Base-by-base conservation (phyloP, 495 filamentous ascomycete genomes). In the Aspergillus avenaceus region DNA sequence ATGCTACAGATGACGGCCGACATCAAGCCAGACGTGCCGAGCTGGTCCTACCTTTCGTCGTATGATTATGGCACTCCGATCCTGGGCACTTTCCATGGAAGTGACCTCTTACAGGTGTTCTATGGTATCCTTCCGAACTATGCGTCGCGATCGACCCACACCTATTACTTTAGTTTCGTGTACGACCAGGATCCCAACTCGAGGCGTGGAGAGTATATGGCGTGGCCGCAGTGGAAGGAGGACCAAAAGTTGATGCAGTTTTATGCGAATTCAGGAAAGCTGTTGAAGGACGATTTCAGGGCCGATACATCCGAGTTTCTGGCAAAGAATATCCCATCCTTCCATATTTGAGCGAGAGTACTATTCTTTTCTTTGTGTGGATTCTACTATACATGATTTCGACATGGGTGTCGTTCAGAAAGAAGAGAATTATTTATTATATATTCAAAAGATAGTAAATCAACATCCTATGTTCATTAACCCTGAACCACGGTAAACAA, bases 51-150 rank as follows among this genome's bases (percentile, higher is more conserved):
- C 64, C 74, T 89, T 0, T 60, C 79, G 1, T 79, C 81, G 6
- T 90, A 88, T 64, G 65, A 84, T 68, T 79, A 79, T 51, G 84
- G 83, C 14, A 84, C 82, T 0, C 83, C 86, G 0, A 71, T 89
- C 38, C 57, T 90, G 0, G 87, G 87, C 9, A 90, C 86, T 0
- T 87, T 86, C 68, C 87, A 90, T 64, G 84, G 71, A 18, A 77
- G 71, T 12, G 87, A 90, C 52, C 53, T 89, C 6, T 47, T 84
- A 9, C 84, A 84, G 59, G 78, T 88, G 0, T 86, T 86, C 49
- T 82, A 79, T 52, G 82, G 79, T 1, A 63, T 83, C 26, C 56
- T 77, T 23, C 77, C 82, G 11, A 80, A 86, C 66, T 79, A 83
- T 44, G 83, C 82, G n/a, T 77, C 78, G 41, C 60, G 53, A 26